These are phyloP conservation scores for Salix brachista DNA, from an alignment of 345 rosid species.

Conservation along the genomic window DNA sequence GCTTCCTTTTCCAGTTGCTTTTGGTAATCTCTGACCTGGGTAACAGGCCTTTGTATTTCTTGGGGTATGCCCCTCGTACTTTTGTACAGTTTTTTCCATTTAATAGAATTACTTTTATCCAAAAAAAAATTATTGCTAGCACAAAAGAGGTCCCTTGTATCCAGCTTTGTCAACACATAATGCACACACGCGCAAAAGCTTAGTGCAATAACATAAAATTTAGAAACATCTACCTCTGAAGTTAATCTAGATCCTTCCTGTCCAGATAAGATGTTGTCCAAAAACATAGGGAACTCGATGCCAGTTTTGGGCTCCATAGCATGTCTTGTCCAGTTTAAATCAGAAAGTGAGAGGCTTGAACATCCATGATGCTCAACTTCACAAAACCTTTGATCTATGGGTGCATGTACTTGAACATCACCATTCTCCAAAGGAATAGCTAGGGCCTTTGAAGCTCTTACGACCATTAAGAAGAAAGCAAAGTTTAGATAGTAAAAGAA, in stretches of 20 bases:
- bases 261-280: conserved; percentile 38
- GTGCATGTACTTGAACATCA: conserved; percentile 33
- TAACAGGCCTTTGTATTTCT: too few species aligned
- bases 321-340: conserved; percentile 45
- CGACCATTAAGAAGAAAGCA: conserved; percentile 7
- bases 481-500: not conserved
- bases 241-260: conserved; percentile 36
- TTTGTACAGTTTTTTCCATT: too few species aligned
- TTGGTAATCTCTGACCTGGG: too few species aligned
- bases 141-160: not conserved
- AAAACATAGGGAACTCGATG: conserved; percentile 64
- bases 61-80: too few species aligned
- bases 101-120: too few species aligned
- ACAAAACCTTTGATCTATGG: conserved; percentile 50
- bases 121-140: not conserved
- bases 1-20: too few species aligned
- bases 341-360: conserved; percentile 43
- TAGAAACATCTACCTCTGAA: conserved; percentile 52
- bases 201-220: not conserved
- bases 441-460: conserved; percentile 52
- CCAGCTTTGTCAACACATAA: not conserved
- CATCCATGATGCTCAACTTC: conserved; percentile 44
- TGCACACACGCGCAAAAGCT: not conserved
- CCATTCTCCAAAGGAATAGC: conserved; percentile 37
- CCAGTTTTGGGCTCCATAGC: conserved; percentile 76